Evolutionary conservation across 2,329 filamentous ascomycete species (phyloP).

Genomic region (Rhytidhysteron rufulum): DNA sequence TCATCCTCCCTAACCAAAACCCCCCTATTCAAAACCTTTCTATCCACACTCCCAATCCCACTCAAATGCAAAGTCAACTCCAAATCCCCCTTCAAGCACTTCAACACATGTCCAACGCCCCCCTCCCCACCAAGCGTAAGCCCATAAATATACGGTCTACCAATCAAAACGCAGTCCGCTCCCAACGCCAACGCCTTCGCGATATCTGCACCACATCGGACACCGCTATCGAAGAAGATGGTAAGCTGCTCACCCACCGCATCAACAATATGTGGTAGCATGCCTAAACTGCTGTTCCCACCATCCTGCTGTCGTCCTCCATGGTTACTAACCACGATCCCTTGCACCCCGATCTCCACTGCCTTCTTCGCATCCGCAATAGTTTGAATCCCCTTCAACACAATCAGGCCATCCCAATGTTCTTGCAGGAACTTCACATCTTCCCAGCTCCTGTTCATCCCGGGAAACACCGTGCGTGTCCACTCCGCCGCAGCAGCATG

Average conservation of each 20-base stretch:
- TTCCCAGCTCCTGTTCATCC: conserved; percentile 56
- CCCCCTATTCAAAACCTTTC: conserved; percentile 16
- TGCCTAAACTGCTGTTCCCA: conserved; percentile 48
- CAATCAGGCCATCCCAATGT: conserved; percentile 62
- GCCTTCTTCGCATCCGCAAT: conserved; percentile 47
- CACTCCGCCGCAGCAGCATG: conserved; percentile 17
- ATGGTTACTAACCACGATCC: conserved; percentile 52
- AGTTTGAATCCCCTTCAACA: conserved; percentile 57
- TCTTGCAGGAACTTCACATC: conserved; percentile 56
- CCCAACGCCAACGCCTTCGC: conserved; percentile 53
- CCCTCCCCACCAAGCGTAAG: conserved; percentile 52
- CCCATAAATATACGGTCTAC: conserved; percentile 57
- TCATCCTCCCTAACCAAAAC: conserved; percentile 19
- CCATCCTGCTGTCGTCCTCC: conserved; percentile 53
- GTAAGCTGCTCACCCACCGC: conserved; percentile 20
- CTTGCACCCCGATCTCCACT: conserved; percentile 43
- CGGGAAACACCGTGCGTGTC: conserved; percentile 34
- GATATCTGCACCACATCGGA: conserved; percentile 48
- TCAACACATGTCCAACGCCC: conserved; percentile 45
- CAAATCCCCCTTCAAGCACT: conserved; percentile 10
- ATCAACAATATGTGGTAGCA: conserved; percentile 59
- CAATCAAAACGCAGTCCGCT: conserved; percentile 56
- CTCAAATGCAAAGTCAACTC: conserved; percentile 23
- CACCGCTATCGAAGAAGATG: conserved; percentile 51
- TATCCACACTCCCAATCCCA: conserved; percentile 17